A percentile compares a stretch with the other conserved stretches of the same genome.
phyloP scores from a whole-genome alignment of 1,284 basidiomycete genomes.

The Blastosporella zonata region DNA sequence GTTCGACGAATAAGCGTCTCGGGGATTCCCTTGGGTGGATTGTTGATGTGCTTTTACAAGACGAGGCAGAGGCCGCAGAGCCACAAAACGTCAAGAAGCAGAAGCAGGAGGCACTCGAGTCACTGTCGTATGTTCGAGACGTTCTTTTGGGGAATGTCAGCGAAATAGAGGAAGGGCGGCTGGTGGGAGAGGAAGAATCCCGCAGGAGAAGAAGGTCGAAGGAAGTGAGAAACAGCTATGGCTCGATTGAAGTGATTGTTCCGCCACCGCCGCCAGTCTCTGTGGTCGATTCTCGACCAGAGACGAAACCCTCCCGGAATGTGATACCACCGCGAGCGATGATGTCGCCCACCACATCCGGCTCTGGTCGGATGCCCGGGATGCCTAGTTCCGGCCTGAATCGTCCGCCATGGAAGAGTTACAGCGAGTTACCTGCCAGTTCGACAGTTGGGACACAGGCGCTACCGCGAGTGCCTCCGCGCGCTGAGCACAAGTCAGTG shows the following conservation, averaged over 20 bases:
- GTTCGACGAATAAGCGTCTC: constrained; percentile 53
- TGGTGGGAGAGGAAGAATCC: constrained; percentile 49
- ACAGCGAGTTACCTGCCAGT: constrained; percentile 42
- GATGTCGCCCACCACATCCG: constrained; percentile 2
- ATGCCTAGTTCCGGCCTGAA: constrained; percentile 18
- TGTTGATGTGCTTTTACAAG: constrained; percentile 61
- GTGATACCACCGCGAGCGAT: constrained; percentile 16
- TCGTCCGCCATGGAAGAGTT: constrained; percentile 45
- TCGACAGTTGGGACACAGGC: constrained; percentile 30
- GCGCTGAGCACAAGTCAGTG: constrained; percentile 25
- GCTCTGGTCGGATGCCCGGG: constrained; percentile 6
- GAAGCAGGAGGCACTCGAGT: constrained; percentile 68
- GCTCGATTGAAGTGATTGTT: constrained; percentile 22
- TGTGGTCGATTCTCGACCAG: constrained; percentile 28
- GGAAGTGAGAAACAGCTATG: constrained; percentile 18
- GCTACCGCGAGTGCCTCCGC: constrained; percentile 40
- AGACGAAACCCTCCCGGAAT: constrained; percentile 16
- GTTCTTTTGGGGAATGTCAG: constrained; percentile 54
- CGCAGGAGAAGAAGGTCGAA: constrained; percentile 26
- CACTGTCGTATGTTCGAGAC: constrained; percentile 70
- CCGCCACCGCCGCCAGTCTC: constrained; percentile 31
- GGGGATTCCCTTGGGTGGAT: constrained; percentile 70
- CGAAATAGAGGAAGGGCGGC: constrained; percentile 59
- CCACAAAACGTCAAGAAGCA: constrained; percentile 39
- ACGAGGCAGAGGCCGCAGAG: constrained; percentile 44